Base-by-base conservation (phyloP, 306 rosid species). In the Benincasa hispida region DNA sequence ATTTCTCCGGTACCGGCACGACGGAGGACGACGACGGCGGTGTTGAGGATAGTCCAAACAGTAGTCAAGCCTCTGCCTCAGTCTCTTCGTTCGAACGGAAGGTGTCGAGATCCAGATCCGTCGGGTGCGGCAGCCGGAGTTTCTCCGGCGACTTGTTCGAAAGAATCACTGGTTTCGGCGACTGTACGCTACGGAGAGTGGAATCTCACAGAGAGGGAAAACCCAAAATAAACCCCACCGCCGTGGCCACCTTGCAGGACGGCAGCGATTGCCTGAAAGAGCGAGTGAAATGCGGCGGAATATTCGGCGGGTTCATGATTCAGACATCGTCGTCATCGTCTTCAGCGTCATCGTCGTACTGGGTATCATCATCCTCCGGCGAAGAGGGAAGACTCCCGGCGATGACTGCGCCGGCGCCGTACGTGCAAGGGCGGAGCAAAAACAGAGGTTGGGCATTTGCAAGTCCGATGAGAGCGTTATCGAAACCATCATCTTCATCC, bases 101-200 rank as follows among this genome's bases (percentile, higher is more conserved):
- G 76, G 98, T 95, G 18, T 95, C 98, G 32, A 86, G 99, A 88
- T 95, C 99, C 76, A 90, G 97, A 95, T 95, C 98, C 78, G 98
- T 95, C 76, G 99, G 98, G 0, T 95, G 99, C 62, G 99, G 99
- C 14, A 92, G 98, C 84, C 85, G 97, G 47, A 92, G 99, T 85
- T 95, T 95, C 85, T 92, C 97, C 25, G 97, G 97, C 10, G 98
- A 95, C 67, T 89, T 95, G 55, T 92, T 95, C 55, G 99, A 95
- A 84, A 82, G 99, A 78, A 92, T 95, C 9, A 89, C 99, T n/a
- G 99, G 98, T 0, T 90, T 95, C 30, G 99, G 99, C 18, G 98
- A 95, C 74, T 95, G 99, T 79, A 91, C 99, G 72, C 87, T 95
- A 3, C 67, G 99, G 79, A 80, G 99, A 53, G 99, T 92, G 9